Percentiles rank a stretch among this genome's conserved stretches.
Evolutionary conservation across 2,329 filamentous ascomycete genomes (phyloP).

Genomic region (Exophiala dermatitidis): DNA sequence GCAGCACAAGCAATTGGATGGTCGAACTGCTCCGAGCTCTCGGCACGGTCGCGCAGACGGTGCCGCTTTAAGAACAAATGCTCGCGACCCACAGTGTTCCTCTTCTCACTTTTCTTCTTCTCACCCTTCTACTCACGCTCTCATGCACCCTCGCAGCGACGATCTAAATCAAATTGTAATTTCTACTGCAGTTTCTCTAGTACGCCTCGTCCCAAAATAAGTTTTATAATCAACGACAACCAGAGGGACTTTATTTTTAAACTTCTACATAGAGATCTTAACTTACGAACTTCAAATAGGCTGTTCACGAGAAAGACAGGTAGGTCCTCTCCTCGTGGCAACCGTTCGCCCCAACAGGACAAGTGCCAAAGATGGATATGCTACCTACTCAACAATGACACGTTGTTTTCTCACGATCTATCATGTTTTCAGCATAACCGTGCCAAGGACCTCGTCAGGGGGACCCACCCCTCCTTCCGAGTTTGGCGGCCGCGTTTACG

Average conservation of each 20-base stretch:
- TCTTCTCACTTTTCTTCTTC: neutral
- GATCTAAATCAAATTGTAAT: neutral
- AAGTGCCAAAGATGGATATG: too few relatives aligned
- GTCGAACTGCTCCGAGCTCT: too few relatives aligned
- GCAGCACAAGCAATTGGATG: too few relatives aligned
- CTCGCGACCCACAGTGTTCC: neutral
- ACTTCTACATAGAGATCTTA: neutral
- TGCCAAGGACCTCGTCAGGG: too few relatives aligned
- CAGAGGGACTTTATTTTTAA: neutral
- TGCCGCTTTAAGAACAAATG: neutral
- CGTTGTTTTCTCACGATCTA: too few relatives aligned
- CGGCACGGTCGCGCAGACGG: too few relatives aligned
- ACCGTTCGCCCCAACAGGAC: too few relatives aligned
- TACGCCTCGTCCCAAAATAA: neutral
- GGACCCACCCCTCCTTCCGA: too few relatives aligned
- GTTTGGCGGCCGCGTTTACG: too few relatives aligned
- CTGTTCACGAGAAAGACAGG: neutral
- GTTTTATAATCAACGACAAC: neutral
- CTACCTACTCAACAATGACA: too few relatives aligned
- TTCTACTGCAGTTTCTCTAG: neutral
- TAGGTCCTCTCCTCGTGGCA: too few relatives aligned
- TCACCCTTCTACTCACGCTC: conserved; percentile 1
- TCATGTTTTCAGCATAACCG: too few relatives aligned
- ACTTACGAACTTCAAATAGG: neutral
- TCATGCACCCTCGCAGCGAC: neutral